Conservation (phyloP, 257 asterid species). For the Rehmannia glutinosa region DNA sequence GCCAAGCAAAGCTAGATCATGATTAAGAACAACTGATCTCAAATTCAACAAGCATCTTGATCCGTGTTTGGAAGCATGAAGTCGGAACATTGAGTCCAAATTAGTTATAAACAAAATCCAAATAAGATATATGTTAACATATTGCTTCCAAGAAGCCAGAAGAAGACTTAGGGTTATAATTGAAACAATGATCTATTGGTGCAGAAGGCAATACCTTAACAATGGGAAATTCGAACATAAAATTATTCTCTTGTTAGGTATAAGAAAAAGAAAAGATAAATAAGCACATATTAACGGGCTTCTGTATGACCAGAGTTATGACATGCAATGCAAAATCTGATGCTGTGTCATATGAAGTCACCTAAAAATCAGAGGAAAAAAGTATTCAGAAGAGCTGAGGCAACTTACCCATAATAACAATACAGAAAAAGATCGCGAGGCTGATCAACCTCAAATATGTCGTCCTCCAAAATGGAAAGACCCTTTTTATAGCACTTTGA, state of each 20-base stretch:
- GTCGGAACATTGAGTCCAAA: neutral
- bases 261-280: neutral
- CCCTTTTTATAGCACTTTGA: constrained; percentile 85
- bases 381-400: constrained; percentile 1
- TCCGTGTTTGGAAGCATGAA: constrained; percentile 2
- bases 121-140: neutral
- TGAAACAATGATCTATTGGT: neutral
- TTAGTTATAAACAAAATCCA: neutral
- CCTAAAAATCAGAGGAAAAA: neutral
- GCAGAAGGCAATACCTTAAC: neutral
- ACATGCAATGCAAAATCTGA: neutral
- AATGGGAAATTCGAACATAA: neutral
- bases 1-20: constrained; percentile 4
- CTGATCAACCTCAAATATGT: constrained; percentile 75
- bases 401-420: constrained; percentile 85
- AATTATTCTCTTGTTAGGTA: neutral
- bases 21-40: neutral
- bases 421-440: constrained; percentile 87
- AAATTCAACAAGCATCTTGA: neutral
- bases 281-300: neutral
- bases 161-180: neutral
- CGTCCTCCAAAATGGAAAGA: constrained; percentile 62
- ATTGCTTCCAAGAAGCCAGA: neutral
- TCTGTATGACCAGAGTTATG: neutral
- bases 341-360: neutral